These are phyloP conservation scores for Cryphonectria nitschkei DNA, from an alignment of 2,329 filamentous ascomycete species.

Conservation along the genomic window DNA sequence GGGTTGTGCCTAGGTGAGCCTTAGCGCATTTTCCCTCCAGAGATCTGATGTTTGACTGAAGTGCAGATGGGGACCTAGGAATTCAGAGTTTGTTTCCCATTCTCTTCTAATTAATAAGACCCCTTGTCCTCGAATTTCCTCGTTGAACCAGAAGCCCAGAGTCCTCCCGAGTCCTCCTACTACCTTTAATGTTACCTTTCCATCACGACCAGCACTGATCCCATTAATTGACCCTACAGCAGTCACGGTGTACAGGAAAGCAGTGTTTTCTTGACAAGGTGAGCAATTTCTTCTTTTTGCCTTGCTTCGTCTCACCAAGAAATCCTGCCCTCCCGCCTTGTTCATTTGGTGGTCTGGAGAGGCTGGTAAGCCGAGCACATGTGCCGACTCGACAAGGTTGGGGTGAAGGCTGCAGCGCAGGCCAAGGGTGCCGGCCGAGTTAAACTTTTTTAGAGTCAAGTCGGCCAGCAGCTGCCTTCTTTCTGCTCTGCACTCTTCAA, in stretches of 20 bases:
- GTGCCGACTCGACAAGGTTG: conserved; percentile 1
- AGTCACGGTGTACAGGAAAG: background rate
- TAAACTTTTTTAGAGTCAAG: conserved; percentile 17
- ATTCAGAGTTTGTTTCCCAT: conserved; percentile 25
- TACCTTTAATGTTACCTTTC: conserved; percentile 22
- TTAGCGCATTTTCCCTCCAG: conserved; percentile 7
- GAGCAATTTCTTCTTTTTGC: background rate
- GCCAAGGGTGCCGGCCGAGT: background rate
- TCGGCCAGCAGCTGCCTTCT: conserved; percentile 3
- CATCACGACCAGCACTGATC: conserved; percentile 16
- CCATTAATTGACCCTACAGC: background rate
- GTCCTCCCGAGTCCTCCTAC: conserved; percentile 4
- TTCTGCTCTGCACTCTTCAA: background rate
- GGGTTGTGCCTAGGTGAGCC: background rate
- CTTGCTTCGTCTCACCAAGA: too few relatives aligned
- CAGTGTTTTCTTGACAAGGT: background rate
- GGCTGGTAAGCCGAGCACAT: background rate
- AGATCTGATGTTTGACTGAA: conserved; percentile 13
- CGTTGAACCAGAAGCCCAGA: conserved; percentile 11
- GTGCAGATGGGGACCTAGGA: conserved; percentile 8
- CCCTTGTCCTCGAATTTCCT: conserved; percentile 30
- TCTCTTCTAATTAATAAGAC: conserved; percentile 30
- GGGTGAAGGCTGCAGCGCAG: conserved; percentile 3
- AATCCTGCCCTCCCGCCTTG: background rate
- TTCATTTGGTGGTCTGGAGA: background rate